Conservation (phyloP, 495 filamentous ascomycete species). For the Penicillium samsonianum region DNA sequence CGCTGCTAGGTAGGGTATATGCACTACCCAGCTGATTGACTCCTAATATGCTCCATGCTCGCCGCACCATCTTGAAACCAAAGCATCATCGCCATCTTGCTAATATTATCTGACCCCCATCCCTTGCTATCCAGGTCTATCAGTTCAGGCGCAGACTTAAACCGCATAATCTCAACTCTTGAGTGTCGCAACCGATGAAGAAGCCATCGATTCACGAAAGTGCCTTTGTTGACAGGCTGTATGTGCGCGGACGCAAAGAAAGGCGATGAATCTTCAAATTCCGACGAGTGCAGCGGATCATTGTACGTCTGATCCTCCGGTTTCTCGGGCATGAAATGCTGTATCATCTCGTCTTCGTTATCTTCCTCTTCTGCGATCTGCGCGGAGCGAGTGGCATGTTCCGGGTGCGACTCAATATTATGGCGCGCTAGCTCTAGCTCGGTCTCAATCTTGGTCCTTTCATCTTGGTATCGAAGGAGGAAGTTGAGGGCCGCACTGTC, state of each 20-base stretch:
- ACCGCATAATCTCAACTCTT: conserved; percentile 28
- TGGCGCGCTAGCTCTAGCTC: conserved; percentile 25
- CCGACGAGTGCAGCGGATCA: too few relatives aligned
- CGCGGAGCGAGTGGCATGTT: not conserved
- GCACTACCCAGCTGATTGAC: not conserved
- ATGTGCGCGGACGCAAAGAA: too few relatives aligned
- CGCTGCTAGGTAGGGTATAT: too few relatives aligned
- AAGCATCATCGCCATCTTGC: conserved; percentile 25
- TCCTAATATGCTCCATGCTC: not conserved
- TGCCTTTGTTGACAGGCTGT: conserved; percentile 10
- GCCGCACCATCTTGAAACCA: conserved; percentile 38
- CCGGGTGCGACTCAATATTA: conserved; percentile 8
- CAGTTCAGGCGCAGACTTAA: conserved; percentile 28
- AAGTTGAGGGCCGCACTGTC: conserved; percentile 29
- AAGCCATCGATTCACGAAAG: conserved; percentile 36
- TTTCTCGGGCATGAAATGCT: conserved; percentile 1
- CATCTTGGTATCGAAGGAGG: conserved; percentile 23
- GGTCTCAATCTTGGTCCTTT: conserved; percentile 17
- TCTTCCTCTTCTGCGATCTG: not conserved
- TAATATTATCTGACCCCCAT: conserved; percentile 26
- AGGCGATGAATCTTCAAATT: too few relatives aligned
- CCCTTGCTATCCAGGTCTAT: conserved; percentile 21
- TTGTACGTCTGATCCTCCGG: not conserved
- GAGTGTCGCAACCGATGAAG: conserved; percentile 34
- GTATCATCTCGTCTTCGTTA: conserved; percentile 1